Base-by-base conservation (phyloP, 345 rosid genomes). In the Murraya paniculata region DNA sequence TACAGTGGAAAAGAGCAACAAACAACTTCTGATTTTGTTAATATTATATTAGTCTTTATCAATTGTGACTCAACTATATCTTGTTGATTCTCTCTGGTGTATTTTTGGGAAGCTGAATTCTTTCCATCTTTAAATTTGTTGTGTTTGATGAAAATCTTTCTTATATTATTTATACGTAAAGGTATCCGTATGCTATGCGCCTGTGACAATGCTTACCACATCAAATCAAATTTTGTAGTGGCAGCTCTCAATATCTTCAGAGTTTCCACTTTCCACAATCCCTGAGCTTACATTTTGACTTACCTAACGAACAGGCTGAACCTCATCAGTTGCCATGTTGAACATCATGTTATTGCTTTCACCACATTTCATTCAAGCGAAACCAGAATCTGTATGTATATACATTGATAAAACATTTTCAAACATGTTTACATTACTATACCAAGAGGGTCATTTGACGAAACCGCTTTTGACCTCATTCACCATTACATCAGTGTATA, bases 1-100 rank as follows among this genome's bases (percentile, higher is more conserved):
- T 87, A 85, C 55, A 82, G 85, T 35, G 58, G 50, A 14, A 65
- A 59, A 41, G 60, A 39, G 48, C 30, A 33, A 30, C 57, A 31
- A 27, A 53, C 50, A 36, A 6, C 45, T 39, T 31, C 13, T 55
- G 57, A 35, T 38, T 64, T 68, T 24, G 73, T 73, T 58, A 10
- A 69, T 78, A 65, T 31, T 28, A 55, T 41, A 30, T 55, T 67
- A 59, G 39, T 71, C 28, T 78, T 68, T 30, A 72, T 67, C 30
- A 73, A 64, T 59, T 76, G 68, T n/a, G 60, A 13, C 62, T 75
- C 31, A 50, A 24, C 45, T 53, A 58, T 38, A 28, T 27, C 36
- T n/a, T 59, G 6, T 56, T 35, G 8, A 45, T 45, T 45, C 50
- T 45, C 50, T 11, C 5, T 18, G 2, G 3, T 45, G 50, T 13